Conservation (phyloP, 352 stramenopile genomes). For the Globisporangium viniferum region DNA sequence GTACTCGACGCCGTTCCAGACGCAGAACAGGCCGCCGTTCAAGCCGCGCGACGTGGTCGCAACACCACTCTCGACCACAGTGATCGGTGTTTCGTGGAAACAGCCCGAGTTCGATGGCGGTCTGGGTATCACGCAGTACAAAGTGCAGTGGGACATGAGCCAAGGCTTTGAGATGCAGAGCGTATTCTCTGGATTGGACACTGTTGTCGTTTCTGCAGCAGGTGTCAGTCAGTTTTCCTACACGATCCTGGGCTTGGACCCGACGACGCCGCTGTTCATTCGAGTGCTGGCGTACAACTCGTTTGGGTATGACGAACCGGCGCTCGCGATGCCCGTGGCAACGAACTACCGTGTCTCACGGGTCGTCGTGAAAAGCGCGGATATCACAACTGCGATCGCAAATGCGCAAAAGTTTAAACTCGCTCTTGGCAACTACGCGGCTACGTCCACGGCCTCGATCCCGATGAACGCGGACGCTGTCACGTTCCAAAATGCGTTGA, state of each 20-base stretch:
- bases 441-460: conserved; percentile 33
- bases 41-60: conserved; percentile 28
- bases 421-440: conserved; percentile 48
- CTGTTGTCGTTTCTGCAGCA: conserved; percentile 20
- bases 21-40: conserved; percentile 26
- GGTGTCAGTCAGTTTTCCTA: conserved; percentile 16
- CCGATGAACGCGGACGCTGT: conserved; percentile 45
- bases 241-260: conserved; percentile 43
- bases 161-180: conserved; percentile 77
- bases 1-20: conserved; percentile 21
- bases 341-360: conserved; percentile 51
- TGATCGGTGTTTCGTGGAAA: conserved; percentile 74
- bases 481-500: conserved; percentile 52
- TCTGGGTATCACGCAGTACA: conserved; percentile 84
- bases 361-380: conserved; percentile 29
- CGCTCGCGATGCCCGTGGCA: conserved; percentile 37
- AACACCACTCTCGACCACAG: conserved; percentile 32
- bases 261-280: conserved; percentile 63
- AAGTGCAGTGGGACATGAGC: conserved; percentile 91
- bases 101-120: conserved; percentile 68
- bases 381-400: conserved; percentile 30
- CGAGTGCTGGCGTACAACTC: conserved; percentile 83
- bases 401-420: conserved; percentile 54
- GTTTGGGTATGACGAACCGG: conserved; percentile 60
- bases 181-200: conserved; percentile 47